Conservation (phyloP, 169 alveolate genomes). For the Plasmodium knowlesi region DNA sequence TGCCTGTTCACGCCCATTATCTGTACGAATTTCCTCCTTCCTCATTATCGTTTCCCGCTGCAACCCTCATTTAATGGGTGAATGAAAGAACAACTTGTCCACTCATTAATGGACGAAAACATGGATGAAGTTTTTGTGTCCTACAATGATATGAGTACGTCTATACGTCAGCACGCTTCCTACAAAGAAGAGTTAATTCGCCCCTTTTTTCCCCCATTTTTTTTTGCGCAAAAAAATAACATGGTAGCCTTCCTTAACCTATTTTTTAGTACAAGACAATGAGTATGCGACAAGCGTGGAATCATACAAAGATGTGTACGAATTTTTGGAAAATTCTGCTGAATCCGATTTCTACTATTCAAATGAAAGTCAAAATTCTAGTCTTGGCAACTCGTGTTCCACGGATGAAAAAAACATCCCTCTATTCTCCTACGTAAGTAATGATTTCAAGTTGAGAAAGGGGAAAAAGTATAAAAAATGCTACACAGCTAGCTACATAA, state of each 20-base stretch:
- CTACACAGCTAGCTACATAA: conserved; percentile 54
- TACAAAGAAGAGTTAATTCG: neutral
- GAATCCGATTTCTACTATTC: conserved; percentile 37
- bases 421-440: conserved; percentile 20
- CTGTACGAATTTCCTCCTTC: neutral
- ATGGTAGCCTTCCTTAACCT: neutral
- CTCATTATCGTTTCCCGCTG: neutral
- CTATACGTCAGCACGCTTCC: neutral
- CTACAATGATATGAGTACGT: conserved; percentile 65
- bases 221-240: neutral
- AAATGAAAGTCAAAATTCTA: conserved; percentile 46
- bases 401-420: conserved; percentile 34
- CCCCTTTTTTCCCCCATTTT: neutral
- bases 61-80: neutral
- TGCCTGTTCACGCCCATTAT: neutral
- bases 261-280: conserved; percentile 62
- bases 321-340: conserved; percentile 51
- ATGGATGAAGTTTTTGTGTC: conserved; percentile 57
- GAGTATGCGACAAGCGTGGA: conserved; percentile 37
- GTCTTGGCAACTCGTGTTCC: conserved; percentile 4
- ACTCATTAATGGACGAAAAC: conserved; percentile 18
- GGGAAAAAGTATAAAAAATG: conserved; percentile 37
- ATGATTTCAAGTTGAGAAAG: conserved; percentile 15
- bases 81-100: conserved; percentile 8
- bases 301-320: conserved; percentile 57